These are phyloP conservation scores for Paraphoma chrysanthemicola DNA, from an alignment of 2,329 filamentous ascomycete genomes.

Conservation along the genomic window DNA sequence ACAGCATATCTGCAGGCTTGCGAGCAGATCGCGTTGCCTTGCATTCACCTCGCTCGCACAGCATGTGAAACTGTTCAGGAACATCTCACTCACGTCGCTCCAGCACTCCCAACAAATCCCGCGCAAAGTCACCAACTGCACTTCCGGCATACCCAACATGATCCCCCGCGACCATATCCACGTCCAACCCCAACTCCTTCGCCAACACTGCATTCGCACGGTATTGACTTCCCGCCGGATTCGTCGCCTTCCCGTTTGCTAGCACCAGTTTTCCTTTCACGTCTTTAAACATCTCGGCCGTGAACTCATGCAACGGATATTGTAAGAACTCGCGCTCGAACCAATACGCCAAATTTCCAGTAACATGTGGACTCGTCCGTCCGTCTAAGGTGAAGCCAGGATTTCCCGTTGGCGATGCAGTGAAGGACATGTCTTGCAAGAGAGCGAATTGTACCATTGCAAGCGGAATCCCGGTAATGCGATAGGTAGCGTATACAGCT, in stretches of 20 bases:
- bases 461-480: slow-evolving; percentile 8
- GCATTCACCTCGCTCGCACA: background rate
- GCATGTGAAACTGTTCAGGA: background rate
- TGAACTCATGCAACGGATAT: slow-evolving; percentile 13
- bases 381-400: background rate
- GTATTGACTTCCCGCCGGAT: slow-evolving; percentile 8
- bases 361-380: background rate
- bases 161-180: slow-evolving; percentile 11
- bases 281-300: slow-evolving; percentile 3
- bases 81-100: background rate
- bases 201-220: slow-evolving; percentile 7
- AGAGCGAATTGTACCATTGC: slow-evolving; percentile 11
- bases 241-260: slow-evolving; percentile 6
- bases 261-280: slow-evolving; percentile 11
- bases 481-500: slow-evolving; percentile 15
- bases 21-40: too few species aligned
- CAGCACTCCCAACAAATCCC: background rate
- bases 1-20: too few species aligned
- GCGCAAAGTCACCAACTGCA: background rate
- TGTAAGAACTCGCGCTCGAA: slow-evolving; percentile 19
- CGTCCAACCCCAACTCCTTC: slow-evolving; percentile 11
- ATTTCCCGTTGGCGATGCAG: background rate
- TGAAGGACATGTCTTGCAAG: background rate
- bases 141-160: slow-evolving; percentile 12
- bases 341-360: slow-evolving; percentile 13